Evolutionary conservation across 306 rosid genomes (phyloP).

Genomic region (Astragalus glycyphyllos): DNA sequence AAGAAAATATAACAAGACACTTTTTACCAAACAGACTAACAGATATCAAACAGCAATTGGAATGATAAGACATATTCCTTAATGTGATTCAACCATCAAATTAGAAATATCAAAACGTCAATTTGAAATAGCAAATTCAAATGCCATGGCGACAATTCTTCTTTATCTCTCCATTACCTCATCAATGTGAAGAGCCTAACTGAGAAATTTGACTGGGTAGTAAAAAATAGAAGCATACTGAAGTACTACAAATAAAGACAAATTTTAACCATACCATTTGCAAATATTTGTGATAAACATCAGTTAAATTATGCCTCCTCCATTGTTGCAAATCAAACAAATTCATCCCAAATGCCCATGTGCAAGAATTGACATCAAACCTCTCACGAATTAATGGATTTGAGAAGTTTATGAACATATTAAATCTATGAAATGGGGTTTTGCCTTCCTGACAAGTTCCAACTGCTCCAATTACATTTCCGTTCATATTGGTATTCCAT

Average conservation of each 20-base stretch:
- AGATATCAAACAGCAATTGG: conserved; percentile 1
- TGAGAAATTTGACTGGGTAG: conserved; percentile 3
- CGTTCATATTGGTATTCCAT: conserved; percentile 39
- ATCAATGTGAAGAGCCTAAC: neutral
- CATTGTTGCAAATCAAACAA: conserved; percentile 44
- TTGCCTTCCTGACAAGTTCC: conserved; percentile 48
- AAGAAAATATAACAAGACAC: conserved; percentile 6
- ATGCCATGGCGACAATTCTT: conserved; percentile 7
- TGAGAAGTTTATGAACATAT: conserved; percentile 42
- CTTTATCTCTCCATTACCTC: conserved; percentile 10
- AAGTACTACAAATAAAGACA: conserved; percentile 20
- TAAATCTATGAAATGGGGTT: conserved; percentile 37
- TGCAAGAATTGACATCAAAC: conserved; percentile 38
- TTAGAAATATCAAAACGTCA: neutral
- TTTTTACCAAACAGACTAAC: neutral
- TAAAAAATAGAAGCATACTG: conserved; percentile 12
- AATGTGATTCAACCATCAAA: conserved; percentile 12
- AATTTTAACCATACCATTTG: conserved; percentile 42
- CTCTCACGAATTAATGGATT: conserved; percentile 37
- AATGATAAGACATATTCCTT: neutral
- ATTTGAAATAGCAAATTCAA: conserved; percentile 9
- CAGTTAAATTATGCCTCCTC: conserved; percentile 40
- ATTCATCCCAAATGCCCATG: conserved; percentile 50
- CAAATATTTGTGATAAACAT: conserved; percentile 35
- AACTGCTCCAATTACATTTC: conserved; percentile 40